A percentile compares a stretch with the other conserved stretches of the same genome.
Evolutionary conservation across 176 grass and related monocot species (phyloP).

Genomic region (Areca catechu): DNA sequence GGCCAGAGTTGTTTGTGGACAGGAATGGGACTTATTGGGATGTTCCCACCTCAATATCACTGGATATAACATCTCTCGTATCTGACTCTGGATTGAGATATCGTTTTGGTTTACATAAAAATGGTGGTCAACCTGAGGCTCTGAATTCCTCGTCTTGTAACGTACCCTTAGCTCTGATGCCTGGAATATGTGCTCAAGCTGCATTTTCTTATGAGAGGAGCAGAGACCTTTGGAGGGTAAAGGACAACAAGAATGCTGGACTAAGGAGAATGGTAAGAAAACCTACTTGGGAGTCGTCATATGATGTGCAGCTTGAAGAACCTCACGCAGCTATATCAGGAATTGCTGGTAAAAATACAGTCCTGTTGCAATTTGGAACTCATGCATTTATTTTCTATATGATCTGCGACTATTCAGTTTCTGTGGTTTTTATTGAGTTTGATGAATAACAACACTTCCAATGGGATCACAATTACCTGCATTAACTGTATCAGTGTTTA

Average conservation of each 20-base stretch:
- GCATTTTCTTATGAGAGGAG: conserved; percentile 25
- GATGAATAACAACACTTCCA: too few species aligned
- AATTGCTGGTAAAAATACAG: conserved; percentile 16
- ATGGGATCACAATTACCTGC: too few species aligned
- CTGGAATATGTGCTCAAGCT: conserved; percentile 29
- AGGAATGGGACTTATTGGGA: conserved; percentile 30
- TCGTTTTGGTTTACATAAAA: conserved; percentile 24
- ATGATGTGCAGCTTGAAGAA: conserved; percentile 12
- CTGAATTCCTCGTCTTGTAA: background rate
- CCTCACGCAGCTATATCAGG: conserved; percentile 24
- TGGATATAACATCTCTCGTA: conserved; percentile 23
- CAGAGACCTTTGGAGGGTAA: conserved; percentile 22
- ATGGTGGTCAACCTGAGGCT: conserved; percentile 17
- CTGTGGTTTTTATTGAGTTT: too few species aligned
- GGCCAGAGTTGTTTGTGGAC: conserved; percentile 28
- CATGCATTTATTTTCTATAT: background rate
- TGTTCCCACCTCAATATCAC: conserved; percentile 25
- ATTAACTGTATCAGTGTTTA: too few species aligned
- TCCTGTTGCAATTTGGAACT: background rate
- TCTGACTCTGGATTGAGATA: conserved; percentile 22
- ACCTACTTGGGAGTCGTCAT: background rate
- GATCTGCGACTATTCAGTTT: too few species aligned
- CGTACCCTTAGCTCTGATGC: conserved; percentile 11
- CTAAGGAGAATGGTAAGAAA: background rate
- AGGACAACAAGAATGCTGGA: conserved; percentile 7